phyloP scores from a whole-genome alignment of 2,329 filamentous ascomycete species.

The Trichoderma oligosporum region DNA sequence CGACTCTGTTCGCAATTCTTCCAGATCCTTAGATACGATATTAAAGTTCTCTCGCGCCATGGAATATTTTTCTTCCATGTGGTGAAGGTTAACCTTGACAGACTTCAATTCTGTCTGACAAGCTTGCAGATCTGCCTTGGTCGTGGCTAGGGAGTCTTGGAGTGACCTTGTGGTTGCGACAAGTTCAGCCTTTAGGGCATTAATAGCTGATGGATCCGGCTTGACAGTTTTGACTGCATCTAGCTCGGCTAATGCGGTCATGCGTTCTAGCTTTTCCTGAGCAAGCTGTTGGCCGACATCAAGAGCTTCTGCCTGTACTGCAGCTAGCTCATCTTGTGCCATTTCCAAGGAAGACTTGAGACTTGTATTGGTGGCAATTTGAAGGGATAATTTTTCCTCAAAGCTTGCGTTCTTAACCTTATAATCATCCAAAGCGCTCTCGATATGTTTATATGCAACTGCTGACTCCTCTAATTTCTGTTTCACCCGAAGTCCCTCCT shows the following conservation, averaged over 20 bases:
- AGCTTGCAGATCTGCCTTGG: slow-evolving; percentile 34
- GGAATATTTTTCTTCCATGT: slow-evolving; percentile 34
- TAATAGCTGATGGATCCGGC: slow-evolving; percentile 52
- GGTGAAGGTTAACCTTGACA: slow-evolving; percentile 33
- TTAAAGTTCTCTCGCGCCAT: slow-evolving; percentile 42
- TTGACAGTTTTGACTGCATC: slow-evolving; percentile 55
- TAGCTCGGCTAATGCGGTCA: slow-evolving; percentile 56
- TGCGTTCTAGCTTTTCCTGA: slow-evolving; percentile 57
- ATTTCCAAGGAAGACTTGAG: slow-evolving; percentile 36
- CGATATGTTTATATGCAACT: slow-evolving; percentile 37
- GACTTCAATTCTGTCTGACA: slow-evolving; percentile 37
- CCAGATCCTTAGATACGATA: slow-evolving; percentile 50
- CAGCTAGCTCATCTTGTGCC: slow-evolving; percentile 42
- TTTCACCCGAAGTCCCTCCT: slow-evolving; percentile 36
- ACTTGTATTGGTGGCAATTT: slow-evolving; percentile 35
- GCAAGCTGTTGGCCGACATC: slow-evolving; percentile 53
- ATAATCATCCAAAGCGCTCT: slow-evolving; percentile 41
- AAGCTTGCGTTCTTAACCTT: slow-evolving; percentile 32
- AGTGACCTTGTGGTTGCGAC: slow-evolving; percentile 46
- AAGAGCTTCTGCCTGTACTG: slow-evolving; percentile 46
- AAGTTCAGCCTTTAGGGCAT: slow-evolving; percentile 51
- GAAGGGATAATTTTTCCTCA: slow-evolving; percentile 36
- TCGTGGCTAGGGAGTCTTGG: slow-evolving; percentile 40
- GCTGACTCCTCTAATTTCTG: slow-evolving; percentile 45
- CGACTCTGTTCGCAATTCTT: slow-evolving; percentile 49